These are phyloP conservation scores for Fusarium multiceps DNA, from an alignment of 2,329 filamentous ascomycete species.

Conservation along the genomic window DNA sequence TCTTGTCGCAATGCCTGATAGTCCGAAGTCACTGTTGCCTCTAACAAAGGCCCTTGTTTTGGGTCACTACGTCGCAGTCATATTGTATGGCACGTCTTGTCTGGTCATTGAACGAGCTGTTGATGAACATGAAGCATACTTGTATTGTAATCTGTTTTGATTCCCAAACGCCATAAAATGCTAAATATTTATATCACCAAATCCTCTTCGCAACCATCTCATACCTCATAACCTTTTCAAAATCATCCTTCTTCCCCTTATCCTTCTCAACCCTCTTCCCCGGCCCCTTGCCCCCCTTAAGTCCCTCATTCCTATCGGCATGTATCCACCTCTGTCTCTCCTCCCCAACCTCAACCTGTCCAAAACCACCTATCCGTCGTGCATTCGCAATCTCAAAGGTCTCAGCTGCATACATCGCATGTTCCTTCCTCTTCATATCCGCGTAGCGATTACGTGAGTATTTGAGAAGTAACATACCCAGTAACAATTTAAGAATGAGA, in stretches of 20 bases:
- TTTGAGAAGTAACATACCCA: constrained; percentile 87
- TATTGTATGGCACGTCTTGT: no score
- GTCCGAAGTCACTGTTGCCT: no score
- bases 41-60: no score
- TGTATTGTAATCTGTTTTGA: no score
- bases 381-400: constrained; percentile 74
- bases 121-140: no score
- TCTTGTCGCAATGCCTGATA: neutral
- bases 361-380: constrained; percentile 82
- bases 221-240: constrained; percentile 81
- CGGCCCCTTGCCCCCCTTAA: constrained; percentile 64
- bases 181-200: constrained; percentile 68
- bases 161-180: no score
- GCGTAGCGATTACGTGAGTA: constrained; percentile 84
- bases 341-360: constrained; percentile 87
- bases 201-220: constrained; percentile 98
- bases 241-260: constrained; percentile 60
- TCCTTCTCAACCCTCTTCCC: constrained; percentile 65
- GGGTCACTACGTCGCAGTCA: no score
- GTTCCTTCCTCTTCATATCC: constrained; percentile 79
- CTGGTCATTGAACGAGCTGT: no score
- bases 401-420: constrained; percentile 58
- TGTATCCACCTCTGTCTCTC: constrained; percentile 89
- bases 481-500: constrained; percentile 82
- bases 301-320: constrained; percentile 80